These are phyloP conservation scores for Fusarium fracticaudum DNA, from an alignment of 2,329 filamentous ascomycete genomes.

Conservation along the genomic window DNA sequence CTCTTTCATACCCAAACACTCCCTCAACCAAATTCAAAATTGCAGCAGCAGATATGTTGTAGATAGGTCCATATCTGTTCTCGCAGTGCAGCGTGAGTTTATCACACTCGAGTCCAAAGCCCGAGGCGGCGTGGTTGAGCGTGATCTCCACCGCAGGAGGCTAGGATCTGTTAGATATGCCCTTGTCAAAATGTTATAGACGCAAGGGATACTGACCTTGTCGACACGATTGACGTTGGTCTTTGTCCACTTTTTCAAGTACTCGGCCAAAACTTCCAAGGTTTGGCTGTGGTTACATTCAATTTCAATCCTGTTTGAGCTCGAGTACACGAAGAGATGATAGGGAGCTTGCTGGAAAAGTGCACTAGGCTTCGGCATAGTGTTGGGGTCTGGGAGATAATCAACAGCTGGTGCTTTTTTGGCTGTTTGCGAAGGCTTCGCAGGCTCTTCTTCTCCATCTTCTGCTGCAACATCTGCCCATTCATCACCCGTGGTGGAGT, in stretches of 20 bases:
- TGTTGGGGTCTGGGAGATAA: conserved; percentile 53
- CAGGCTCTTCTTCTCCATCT: conserved; percentile 16
- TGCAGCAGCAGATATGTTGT: conserved; percentile 54
- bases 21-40: conserved; percentile 58
- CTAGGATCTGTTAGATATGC: conserved; percentile 38
- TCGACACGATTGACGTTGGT: conserved; percentile 52
- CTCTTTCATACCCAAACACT: conserved; percentile 54
- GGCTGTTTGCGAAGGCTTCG: not conserved
- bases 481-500: conserved; percentile 49
- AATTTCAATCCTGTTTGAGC: conserved; percentile 49
- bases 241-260: conserved; percentile 59
- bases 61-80: conserved; percentile 44
- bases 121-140: conserved; percentile 57
- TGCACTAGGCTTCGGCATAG: conserved; percentile 58
- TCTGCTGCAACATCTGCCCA: conserved; percentile 57
- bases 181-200: not conserved
- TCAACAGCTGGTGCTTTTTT: conserved; percentile 15
- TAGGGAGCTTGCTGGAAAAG: conserved; percentile 59
- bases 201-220: conserved; percentile 43
- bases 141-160: conserved; percentile 54
- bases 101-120: conserved; percentile 56
- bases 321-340: conserved; percentile 52
- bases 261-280: conserved; percentile 55
- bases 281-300: conserved; percentile 59
- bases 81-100: conserved; percentile 52